phyloP scores from a whole-genome alignment of 306 rosid species.

The Abrus precatorius region DNA sequence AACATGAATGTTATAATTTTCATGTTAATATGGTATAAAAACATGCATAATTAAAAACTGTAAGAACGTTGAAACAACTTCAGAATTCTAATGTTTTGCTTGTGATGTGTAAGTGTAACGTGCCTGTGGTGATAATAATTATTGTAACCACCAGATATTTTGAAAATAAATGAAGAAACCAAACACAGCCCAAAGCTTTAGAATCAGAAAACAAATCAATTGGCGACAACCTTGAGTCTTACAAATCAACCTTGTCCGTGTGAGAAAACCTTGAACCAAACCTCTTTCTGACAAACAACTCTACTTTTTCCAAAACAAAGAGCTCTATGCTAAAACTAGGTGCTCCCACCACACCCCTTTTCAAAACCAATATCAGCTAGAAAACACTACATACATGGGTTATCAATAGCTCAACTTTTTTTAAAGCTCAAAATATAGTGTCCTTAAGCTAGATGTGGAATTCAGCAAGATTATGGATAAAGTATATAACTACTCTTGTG shows the following conservation, averaged over 20 bases:
- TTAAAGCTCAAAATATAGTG: no score
- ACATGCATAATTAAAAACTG: not conserved
- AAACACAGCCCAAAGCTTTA: not conserved
- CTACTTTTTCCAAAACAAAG: not conserved
- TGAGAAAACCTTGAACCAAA: not conserved
- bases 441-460: no score
- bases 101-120: not conserved
- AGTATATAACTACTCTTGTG: no score
- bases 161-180: not conserved
- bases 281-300: not conserved
- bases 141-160: not conserved
- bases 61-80: not conserved
- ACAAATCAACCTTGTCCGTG: not conserved
- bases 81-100: not conserved
- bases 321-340: slow-evolving; percentile 12
- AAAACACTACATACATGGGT: no score
- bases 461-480: no score
- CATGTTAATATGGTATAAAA: not conserved
- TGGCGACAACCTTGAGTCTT: not conserved
- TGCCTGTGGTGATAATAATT: not conserved
- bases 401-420: no score
- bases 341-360: slow-evolving; percentile 16
- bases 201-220: not conserved
- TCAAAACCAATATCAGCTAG: not conserved
- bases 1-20: not conserved